A percentile compares a stretch with the other conserved stretches of the same genome.
phyloP scores from a whole-genome alignment of 352 stramenopile species.

The Pythium myriotylum region DNA sequence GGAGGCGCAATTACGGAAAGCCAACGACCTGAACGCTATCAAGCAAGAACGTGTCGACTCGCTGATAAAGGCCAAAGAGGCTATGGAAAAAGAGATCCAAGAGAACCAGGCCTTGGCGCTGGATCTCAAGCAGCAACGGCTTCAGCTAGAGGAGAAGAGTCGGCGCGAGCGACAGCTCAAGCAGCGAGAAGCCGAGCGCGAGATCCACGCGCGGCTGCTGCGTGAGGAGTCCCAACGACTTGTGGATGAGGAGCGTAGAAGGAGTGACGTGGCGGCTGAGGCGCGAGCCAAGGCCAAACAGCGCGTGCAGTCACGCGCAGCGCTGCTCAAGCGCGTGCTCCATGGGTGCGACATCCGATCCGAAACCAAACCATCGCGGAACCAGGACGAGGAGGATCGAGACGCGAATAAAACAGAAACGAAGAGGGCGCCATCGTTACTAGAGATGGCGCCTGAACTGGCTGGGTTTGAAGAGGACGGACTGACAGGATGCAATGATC shows the following conservation, averaged over 20 bases:
- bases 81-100: conserved; percentile 30
- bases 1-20: conserved; percentile 17
- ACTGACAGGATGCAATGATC: conserved; percentile 9
- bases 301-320: conserved; percentile 36
- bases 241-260: conserved; percentile 52
- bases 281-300: conserved; percentile 51
- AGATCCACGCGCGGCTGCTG: conserved; percentile 41
- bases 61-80: conserved; percentile 7
- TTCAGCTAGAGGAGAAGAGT: conserved; percentile 47
- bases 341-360: conserved; percentile 29
- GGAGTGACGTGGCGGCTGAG: conserved; percentile 43
- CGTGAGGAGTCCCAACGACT: conserved; percentile 54
- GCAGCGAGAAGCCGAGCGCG: conserved; percentile 53
- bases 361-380: conserved; percentile 2
- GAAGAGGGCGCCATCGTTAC: conserved; percentile 10
- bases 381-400: conserved; percentile 22
- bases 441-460: conserved; percentile 35
- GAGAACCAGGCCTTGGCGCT: conserved; percentile 43
- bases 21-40: conserved; percentile 17
- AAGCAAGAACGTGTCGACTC: conserved; percentile 13
- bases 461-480: conserved; percentile 70
- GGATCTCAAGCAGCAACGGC: conserved; percentile 32
- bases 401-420: not conserved
- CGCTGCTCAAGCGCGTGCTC: conserved; percentile 39
- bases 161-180: conserved; percentile 42